Evolutionary conservation across 177 flowering plant genomes (phyloP), one percentile per base, ranked within the genome.

Genomic region (Vitis hybrid): DNA sequence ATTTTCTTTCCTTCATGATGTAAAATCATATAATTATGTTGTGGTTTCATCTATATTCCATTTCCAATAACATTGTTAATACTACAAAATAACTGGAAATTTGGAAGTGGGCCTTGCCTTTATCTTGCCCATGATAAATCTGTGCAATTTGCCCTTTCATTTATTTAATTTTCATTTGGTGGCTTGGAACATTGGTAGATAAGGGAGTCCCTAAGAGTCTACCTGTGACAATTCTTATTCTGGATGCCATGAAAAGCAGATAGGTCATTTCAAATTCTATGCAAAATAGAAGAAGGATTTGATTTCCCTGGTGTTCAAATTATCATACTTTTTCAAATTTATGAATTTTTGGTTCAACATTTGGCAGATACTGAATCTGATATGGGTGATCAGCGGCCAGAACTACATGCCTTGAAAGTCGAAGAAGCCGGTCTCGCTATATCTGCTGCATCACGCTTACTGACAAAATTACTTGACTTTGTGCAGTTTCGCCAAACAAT

Each of bases 341-440:
- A 59, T 55, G 12, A 56, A 8, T 58, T 19, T 19, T 20, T 59
- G 1, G 48, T 50, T n/a, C 0, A 5, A 19, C 56, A 8, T 62
- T 72, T 76, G 50, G 74, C 85, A 86, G 90, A 76, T 10, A 29
- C 26, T 19, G 87, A 83, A 33, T 66, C 74, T 31, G 86, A 79
- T 31, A 62, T 56, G 10, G 90, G 79, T 14, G 72, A 16, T 61
- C 73, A 71, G 71, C 70, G 74, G 61, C 85, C 79, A 19, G 92
- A 85, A 71, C 63, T 68, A 60, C 72, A 73, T 55, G 77, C 78
- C n/a, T 62, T 83, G 56, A 84, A 84, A 77, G 74, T 84, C 59
- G 96, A 92, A 82, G 98, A 92, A 83, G 86, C 83, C 62, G 90
- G 94, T 55, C 83, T 77, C 18, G 86, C 90, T 62, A 78, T 91